phyloP scores from a whole-genome alignment of 2,329 filamentous ascomycete genomes.

The Monosporascus sp. region DNA sequence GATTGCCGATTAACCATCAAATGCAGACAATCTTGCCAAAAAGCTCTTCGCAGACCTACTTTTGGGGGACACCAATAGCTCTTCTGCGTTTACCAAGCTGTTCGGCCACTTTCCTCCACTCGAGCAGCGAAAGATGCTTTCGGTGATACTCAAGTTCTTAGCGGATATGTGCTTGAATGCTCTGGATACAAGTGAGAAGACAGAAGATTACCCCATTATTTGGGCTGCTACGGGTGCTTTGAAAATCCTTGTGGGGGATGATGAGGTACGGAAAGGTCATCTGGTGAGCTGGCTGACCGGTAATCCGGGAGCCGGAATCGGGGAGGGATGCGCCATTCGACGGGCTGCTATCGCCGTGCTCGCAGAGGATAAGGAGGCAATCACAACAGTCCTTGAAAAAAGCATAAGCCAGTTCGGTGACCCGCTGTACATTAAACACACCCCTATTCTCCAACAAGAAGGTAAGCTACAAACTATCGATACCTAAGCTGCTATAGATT shows the following conservation, averaged over 20 bases:
- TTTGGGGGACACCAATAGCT: slow-evolving; percentile 12
- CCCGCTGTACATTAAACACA: slow-evolving; percentile 78
- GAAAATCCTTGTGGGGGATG: slow-evolving; percentile 39
- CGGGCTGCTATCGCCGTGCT: slow-evolving; percentile 59
- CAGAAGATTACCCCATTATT: slow-evolving; percentile 33
- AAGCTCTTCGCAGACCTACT: slow-evolving; percentile 17
- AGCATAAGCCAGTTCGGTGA: slow-evolving; percentile 74
- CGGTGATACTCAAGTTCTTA: slow-evolving; percentile 36
- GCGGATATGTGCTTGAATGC: slow-evolving; percentile 38
- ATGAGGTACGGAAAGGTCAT: slow-evolving; percentile 43
- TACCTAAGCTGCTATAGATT: not conserved
- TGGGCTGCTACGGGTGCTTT: slow-evolving; percentile 56
- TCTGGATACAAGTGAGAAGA: slow-evolving; percentile 25
- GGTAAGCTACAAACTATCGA: slow-evolving; percentile 43
- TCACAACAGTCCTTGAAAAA: slow-evolving; percentile 59
- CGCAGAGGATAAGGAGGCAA: slow-evolving; percentile 41
- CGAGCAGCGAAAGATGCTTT: slow-evolving; percentile 39
- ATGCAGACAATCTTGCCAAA: slow-evolving; percentile 37
- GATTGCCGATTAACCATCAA: slow-evolving; percentile 1
- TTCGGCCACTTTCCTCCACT: slow-evolving; percentile 31
- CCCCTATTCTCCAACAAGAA: slow-evolving; percentile 82
- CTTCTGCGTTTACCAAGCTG: slow-evolving; percentile 24
- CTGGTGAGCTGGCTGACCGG: slow-evolving; percentile 61
- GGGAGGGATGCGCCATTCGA: slow-evolving; percentile 58
- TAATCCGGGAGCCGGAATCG: slow-evolving; percentile 59